phyloP scores from a whole-genome alignment of 805 yeast species.

The Metahyphopichia silvanorum region DNA sequence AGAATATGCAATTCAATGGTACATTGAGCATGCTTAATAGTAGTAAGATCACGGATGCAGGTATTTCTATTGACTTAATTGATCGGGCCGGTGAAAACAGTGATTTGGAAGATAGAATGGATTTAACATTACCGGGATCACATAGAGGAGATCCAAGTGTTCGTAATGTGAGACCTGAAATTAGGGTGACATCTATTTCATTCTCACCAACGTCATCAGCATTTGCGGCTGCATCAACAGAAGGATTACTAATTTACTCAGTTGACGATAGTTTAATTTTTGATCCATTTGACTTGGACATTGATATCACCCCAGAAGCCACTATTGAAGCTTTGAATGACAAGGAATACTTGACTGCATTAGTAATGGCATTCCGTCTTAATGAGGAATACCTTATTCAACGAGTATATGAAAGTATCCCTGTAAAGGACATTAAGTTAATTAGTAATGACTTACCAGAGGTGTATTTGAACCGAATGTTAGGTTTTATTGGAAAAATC shows the following conservation, averaged over 20 bases:
- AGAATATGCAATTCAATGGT: constrained; percentile 89
- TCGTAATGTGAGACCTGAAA: constrained; percentile 72
- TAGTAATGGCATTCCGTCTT: constrained; percentile 90
- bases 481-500: constrained; percentile 66
- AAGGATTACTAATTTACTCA: constrained; percentile 81
- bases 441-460: constrained; percentile 70
- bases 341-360: constrained; percentile 66
- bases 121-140: constrained; percentile 81
- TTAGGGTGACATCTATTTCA: constrained; percentile 72
- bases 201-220: constrained; percentile 90
- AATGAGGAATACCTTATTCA: constrained; percentile 77
- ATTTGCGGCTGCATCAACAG: constrained; percentile 94
- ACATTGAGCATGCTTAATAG: constrained; percentile 78
- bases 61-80: constrained; percentile 66
- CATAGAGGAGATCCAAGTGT: constrained; percentile 71
- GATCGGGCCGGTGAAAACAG: constrained; percentile 85
- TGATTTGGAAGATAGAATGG: constrained; percentile 79
- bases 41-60: constrained; percentile 81
- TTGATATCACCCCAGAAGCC: constrained; percentile 84
- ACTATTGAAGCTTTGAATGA: constrained; percentile 59
- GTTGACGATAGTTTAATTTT: constrained; percentile 72
- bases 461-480: constrained; percentile 66
- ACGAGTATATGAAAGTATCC: constrained; percentile 69
- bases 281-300: constrained; percentile 93
- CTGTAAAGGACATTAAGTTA: constrained; percentile 64